Base-by-base conservation (phyloP, 2,329 filamentous ascomycete genomes). In the Colletotrichum incanum region DNA sequence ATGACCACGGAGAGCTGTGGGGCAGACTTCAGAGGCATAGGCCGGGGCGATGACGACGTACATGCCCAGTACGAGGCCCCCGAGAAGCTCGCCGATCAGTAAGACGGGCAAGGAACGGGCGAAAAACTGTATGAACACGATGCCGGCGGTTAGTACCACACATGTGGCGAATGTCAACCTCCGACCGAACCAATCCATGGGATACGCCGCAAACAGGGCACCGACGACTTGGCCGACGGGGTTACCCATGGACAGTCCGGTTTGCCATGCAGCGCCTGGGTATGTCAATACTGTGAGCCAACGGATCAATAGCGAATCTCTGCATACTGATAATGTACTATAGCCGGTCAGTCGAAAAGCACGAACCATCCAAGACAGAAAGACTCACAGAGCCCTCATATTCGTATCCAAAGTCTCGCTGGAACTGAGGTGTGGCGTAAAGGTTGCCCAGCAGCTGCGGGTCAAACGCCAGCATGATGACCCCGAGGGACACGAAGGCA, bases 91-190 rank as follows among this genome's bases (percentile, higher is more conserved):
- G 37, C 89, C 88, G 2, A 88, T 88, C n/a, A 91, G 85, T 2
- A 92, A 82, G 16, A 87, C 86, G 9, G 84, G 76, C 16, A 91
- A 82, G 0, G 86, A 87, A 2, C 86, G 84, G 16, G 89, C 88
- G 75, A 91, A 92, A 82, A 91, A 91, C 74, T 91, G 89, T 67
- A 91, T 86, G 77, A 91, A 91, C 69, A 92, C 86, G 50, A 91
- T 86, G 1, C 80, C 84, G 16, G 85, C 84, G 2, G 87, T 88
- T 71, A 86, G 77, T 12, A 79, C 67, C 31, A 86, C 82, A 73
- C 85, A 87, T 5, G 77, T 77, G 67, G 81, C 84, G 50, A 87
- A 84, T 0, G 86, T 87, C 76, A 77, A 77, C 71, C 83, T 85
- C 39, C 85, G 82, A 16, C 86, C 86, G 60, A 83, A 85, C 45